phyloP scores from a whole-genome alignment of 2,329 filamentous ascomycete species.

The Phialemonium atrogriseum region DNA sequence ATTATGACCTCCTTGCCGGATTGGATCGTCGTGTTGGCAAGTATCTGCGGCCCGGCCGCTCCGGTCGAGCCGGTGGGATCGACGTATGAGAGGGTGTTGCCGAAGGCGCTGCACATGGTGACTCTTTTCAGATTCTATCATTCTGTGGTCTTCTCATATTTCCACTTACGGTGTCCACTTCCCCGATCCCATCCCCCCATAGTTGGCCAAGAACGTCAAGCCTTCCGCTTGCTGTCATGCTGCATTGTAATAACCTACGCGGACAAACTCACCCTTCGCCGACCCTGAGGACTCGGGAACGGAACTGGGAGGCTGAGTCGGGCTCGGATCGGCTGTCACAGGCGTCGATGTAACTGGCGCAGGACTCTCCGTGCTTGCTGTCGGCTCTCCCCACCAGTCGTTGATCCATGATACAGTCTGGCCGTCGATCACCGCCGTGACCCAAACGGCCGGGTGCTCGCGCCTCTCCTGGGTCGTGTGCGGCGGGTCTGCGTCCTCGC shows the following conservation, averaged over 20 bases:
- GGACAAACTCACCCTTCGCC: conserved; percentile 27
- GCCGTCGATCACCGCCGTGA: conserved; percentile 52
- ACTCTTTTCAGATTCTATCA: neutral
- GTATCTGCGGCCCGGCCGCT: conserved; percentile 27
- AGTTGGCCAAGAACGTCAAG: conserved; percentile 39
- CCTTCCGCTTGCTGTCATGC: conserved; percentile 29
- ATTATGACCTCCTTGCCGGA: conserved; percentile 39
- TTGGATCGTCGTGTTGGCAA: conserved; percentile 29
- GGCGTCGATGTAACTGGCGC: conserved; percentile 4
- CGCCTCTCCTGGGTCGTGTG: conserved; percentile 33
- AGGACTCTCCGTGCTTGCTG: conserved; percentile 8
- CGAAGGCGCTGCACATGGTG: conserved; percentile 26
- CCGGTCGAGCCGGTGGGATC: conserved; percentile 31
- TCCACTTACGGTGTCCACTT: conserved; percentile 10
- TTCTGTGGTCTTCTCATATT: too few relatives aligned
- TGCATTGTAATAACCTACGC: conserved; percentile 37
- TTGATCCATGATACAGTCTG: conserved; percentile 51
- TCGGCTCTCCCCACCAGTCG: conserved; percentile 30
- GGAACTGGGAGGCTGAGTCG: too few relatives aligned
- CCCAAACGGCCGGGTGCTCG: conserved; percentile 41
- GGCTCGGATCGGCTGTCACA: too few relatives aligned
- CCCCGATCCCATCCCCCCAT: conserved; percentile 34
- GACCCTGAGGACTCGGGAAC: too few relatives aligned
- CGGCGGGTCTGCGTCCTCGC: conserved; percentile 1
- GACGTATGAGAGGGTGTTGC: conserved; percentile 37